Percentiles rank a stretch among this genome's conserved stretches.
These are phyloP conservation scores for Fusarium sp. DNA, from an alignment of 2,329 filamentous ascomycete species.

Conservation along the genomic window DNA sequence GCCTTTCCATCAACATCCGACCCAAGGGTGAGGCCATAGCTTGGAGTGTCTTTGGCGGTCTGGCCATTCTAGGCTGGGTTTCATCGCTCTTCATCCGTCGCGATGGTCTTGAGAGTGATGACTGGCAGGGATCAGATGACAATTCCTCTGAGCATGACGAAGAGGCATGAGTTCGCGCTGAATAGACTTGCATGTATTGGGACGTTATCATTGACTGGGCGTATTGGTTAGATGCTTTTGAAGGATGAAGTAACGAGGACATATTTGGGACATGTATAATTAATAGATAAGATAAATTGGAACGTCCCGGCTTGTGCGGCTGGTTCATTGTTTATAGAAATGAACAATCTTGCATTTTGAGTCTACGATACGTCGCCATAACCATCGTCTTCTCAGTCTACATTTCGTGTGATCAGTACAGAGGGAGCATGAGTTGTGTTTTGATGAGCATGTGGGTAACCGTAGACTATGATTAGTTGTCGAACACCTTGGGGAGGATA, in stretches of 20 bases:
- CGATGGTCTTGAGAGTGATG: constrained; percentile 68
- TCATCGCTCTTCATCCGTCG: constrained; percentile 82
- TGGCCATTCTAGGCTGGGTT: constrained; percentile 83
- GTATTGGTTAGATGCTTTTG: background rate
- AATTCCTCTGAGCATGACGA: constrained; percentile 16
- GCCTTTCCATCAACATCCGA: constrained; percentile 75
- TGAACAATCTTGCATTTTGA: too few species aligned
- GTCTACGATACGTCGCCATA: too few species aligned
- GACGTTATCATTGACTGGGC: constrained; percentile 4
- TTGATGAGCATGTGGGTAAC: too few species aligned
- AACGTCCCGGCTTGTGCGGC: too few species aligned
- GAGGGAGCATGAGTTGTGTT: too few species aligned
- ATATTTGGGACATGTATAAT: background rate
- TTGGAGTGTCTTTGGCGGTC: constrained; percentile 87
- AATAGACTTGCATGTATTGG: constrained; percentile 22
- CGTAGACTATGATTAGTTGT: too few species aligned
- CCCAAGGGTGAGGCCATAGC: constrained; percentile 86
- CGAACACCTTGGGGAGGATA: too few species aligned
- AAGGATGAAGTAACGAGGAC: constrained; percentile 13
- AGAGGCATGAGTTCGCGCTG: background rate
- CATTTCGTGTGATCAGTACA: too few species aligned
- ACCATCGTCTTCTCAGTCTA: too few species aligned
- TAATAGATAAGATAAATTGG: constrained; percentile 14
- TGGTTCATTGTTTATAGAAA: background rate
- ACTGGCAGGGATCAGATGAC: constrained; percentile 55